These are phyloP conservation scores for Syzygium grande DNA, from an alignment of 345 rosid species.

Conservation along the genomic window DNA sequence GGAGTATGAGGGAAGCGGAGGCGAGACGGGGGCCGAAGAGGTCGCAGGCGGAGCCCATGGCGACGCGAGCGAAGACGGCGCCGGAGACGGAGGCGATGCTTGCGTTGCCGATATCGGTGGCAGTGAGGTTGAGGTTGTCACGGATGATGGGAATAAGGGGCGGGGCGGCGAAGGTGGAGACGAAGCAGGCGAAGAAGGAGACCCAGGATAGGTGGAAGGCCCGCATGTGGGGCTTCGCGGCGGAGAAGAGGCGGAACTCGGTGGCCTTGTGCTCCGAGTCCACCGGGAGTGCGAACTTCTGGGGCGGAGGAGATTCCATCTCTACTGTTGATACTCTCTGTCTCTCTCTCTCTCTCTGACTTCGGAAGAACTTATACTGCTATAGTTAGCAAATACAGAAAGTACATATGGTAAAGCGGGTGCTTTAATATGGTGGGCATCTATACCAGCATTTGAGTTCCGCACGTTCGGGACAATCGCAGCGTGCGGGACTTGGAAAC, in stretches of 20 bases:
- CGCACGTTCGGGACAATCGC: background rate
- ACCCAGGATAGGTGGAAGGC: conserved; percentile 88
- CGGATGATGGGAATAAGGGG: conserved; percentile 85
- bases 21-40: conserved; percentile 87
- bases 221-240: conserved; percentile 74
- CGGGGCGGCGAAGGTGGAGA: conserved; percentile 84
- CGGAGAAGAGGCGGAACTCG: conserved; percentile 57
- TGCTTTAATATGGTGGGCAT: background rate
- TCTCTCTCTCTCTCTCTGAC: background rate
- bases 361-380: background rate
- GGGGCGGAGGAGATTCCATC: background rate
- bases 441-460: background rate
- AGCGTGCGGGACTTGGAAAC: background rate
- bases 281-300: conserved; percentile 61
- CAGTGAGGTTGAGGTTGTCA: conserved; percentile 75
- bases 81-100: conserved; percentile 91
- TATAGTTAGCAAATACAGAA: background rate
- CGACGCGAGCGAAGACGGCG: conserved; percentile 71
- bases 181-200: conserved; percentile 77
- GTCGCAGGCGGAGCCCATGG: conserved; percentile 83
- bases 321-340: conserved; percentile 1
- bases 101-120: conserved; percentile 83
- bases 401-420: background rate
- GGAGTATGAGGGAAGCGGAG: conserved; percentile 65
- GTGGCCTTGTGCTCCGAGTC: conserved; percentile 80